Conservation (phyloP, 176 grass and related monocot genomes). For the Ensete ventricosum region DNA sequence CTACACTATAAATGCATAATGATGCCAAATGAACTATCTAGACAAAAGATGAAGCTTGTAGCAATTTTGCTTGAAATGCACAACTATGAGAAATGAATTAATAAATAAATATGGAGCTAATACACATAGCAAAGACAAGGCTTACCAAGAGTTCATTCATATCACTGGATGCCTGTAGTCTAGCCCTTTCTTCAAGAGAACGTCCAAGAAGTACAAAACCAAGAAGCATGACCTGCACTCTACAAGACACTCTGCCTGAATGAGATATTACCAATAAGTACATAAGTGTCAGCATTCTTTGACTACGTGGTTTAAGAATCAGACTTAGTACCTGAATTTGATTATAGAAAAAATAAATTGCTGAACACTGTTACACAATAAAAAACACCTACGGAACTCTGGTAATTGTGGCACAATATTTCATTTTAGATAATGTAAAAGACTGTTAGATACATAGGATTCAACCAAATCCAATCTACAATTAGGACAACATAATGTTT, state of each 20-base stretch:
- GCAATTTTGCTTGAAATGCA: background rate
- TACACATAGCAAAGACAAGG: conserved; percentile 10
- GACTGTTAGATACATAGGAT: too few species aligned
- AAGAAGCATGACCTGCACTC: conserved; percentile 99
- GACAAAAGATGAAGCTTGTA: background rate
- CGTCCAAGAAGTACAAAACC: conserved; percentile 99
- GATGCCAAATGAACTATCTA: background rate
- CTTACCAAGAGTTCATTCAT: conserved; percentile 97
- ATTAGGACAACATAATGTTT: too few species aligned
- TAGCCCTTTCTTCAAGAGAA: conserved; percentile 95
- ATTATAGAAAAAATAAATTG: background rate
- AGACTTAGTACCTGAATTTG: background rate
- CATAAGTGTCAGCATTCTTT: background rate
- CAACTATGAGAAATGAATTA: background rate
- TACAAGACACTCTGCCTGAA: conserved; percentile 71
- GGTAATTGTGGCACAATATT: too few species aligned
- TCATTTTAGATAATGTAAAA: too few species aligned
- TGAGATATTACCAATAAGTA: background rate
- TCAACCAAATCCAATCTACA: too few species aligned
- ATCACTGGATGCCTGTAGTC: conserved; percentile 91
- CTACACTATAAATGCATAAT: background rate
- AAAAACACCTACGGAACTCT: background rate
- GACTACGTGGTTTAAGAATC: background rate
- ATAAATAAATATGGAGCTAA: background rate
- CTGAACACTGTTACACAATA: background rate